Percentiles rank a stretch among this genome's conserved stretches.
Conservation (phyloP, 2,329 filamentous ascomycete species). For the Dothidotthia symphoricarpi region DNA sequence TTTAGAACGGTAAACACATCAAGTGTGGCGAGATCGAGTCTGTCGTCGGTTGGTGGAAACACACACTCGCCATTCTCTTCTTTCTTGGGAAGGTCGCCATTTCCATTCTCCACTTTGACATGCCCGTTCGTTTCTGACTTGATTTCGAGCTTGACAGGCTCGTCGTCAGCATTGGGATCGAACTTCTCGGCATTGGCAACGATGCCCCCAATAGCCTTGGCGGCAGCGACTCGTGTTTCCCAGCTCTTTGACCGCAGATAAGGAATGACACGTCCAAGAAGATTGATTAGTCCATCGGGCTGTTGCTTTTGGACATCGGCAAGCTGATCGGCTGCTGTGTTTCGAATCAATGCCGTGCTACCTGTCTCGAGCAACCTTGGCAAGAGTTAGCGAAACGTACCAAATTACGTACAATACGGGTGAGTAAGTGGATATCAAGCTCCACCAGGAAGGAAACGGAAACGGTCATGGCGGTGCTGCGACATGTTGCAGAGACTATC, state of each 20-base stretch:
- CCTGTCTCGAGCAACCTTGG: constrained; percentile 90
- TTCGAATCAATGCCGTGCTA: constrained; percentile 91
- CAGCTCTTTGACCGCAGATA: constrained; percentile 94
- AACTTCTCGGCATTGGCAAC: constrained; percentile 83
- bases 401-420: not conserved
- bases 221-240: constrained; percentile 92
- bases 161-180: constrained; percentile 80
- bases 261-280: constrained; percentile 89
- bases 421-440: not conserved
- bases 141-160: constrained; percentile 57
- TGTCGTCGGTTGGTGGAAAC: constrained; percentile 53
- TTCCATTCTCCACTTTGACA: constrained; percentile 59
- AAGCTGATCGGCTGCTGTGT: constrained; percentile 93
- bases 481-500: too few relatives aligned
- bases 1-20: constrained; percentile 78
- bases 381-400: constrained; percentile 24
- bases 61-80: constrained; percentile 52
- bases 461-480: not conserved
- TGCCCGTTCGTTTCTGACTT: constrained; percentile 42
- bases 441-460: not conserved
- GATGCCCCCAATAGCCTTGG: constrained; percentile 92
- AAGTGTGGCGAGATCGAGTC: constrained; percentile 70
- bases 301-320: constrained; percentile 98
- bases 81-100: constrained; percentile 45
- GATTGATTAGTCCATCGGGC: constrained; percentile 94